Percentiles rank a stretch among this genome's conserved stretches.
Conservation (phyloP, 805 yeast species). For the Spathaspora sp. region DNA sequence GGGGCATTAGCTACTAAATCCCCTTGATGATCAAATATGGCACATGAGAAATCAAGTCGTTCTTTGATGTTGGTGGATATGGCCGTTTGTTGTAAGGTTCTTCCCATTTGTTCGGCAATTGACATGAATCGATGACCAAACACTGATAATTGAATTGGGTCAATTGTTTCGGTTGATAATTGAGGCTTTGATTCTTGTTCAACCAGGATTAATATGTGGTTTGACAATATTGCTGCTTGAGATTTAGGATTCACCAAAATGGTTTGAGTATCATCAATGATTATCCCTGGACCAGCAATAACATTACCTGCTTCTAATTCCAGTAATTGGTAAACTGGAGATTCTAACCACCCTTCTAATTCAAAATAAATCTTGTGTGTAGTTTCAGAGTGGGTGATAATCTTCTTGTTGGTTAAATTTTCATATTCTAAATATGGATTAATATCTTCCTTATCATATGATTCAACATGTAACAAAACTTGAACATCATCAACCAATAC, state of each 20-base stretch:
- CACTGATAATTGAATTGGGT: conserved; percentile 37
- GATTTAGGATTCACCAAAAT: conserved; percentile 30
- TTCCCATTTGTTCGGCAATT: conserved; percentile 42
- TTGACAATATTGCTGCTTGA: conserved; percentile 22
- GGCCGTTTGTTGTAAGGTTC: conserved; percentile 42
- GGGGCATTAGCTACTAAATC: conserved; percentile 47
- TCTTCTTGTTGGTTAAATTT: conserved; percentile 9
- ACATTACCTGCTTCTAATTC: conserved; percentile 17
- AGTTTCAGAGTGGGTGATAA: background rate
- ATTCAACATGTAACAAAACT: conserved; percentile 57
- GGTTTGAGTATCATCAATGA: conserved; percentile 33
- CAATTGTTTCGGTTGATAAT: conserved; percentile 23
- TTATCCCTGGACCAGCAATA: conserved; percentile 28
- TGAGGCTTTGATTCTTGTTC: conserved; percentile 19
- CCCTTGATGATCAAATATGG: conserved; percentile 38
- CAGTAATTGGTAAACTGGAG: conserved; percentile 20
- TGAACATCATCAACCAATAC: conserved; percentile 38
- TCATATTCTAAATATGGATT: conserved; percentile 45
- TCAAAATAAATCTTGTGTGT: conserved; percentile 24
- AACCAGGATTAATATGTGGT: conserved; percentile 29
- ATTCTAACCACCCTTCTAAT: conserved; percentile 24
- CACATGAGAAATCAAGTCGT: conserved; percentile 44
- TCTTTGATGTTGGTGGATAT: conserved; percentile 45
- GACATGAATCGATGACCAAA: conserved; percentile 42
- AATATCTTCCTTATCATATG: conserved; percentile 44